phyloP scores from a whole-genome alignment of 345 rosid species.

The Leavenworthia alabamica region DNA sequence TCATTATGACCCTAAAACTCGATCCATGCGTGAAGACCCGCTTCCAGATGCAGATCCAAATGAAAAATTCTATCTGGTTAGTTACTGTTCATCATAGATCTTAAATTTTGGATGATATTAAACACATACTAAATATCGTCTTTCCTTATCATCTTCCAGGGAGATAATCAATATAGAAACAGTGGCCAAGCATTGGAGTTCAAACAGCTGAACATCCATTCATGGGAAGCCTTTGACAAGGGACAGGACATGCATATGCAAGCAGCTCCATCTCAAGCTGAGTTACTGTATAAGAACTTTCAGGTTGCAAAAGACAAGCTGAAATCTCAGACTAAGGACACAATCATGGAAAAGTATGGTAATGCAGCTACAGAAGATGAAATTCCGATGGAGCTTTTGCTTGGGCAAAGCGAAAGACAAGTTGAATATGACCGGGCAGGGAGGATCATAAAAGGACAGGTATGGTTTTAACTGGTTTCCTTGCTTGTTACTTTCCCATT shows the following conservation, averaged over 20 bases:
- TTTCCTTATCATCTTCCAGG: conserved; percentile 32
- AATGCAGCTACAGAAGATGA: conserved; percentile 61
- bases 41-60: conserved; percentile 74
- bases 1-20: conserved; percentile 69
- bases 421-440: conserved; percentile 72
- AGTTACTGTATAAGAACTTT: conserved; percentile 41
- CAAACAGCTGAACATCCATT: conserved; percentile 35
- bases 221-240: conserved; percentile 40
- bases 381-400: conserved; percentile 53
- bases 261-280: conserved; percentile 78
- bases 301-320: conserved; percentile 48
- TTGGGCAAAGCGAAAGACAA: conserved; percentile 64
- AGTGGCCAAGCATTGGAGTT: conserved; percentile 76
- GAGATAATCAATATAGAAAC: conserved; percentile 61
- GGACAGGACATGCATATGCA: conserved; percentile 75
- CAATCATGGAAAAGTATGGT: conserved; percentile 56
- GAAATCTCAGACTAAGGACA: conserved; percentile 44
- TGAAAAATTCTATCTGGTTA: conserved; percentile 58
- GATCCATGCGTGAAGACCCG: conserved; percentile 79
- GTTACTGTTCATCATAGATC: conserved; percentile 11
- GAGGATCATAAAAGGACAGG: conserved; percentile 60
- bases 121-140: not conserved
- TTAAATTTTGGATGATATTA: not conserved
- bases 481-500: not conserved
- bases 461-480: conserved; percentile 9